Conservation (phyloP, 768 basidiomycete genomes). For the Trametes punicea region DNA sequence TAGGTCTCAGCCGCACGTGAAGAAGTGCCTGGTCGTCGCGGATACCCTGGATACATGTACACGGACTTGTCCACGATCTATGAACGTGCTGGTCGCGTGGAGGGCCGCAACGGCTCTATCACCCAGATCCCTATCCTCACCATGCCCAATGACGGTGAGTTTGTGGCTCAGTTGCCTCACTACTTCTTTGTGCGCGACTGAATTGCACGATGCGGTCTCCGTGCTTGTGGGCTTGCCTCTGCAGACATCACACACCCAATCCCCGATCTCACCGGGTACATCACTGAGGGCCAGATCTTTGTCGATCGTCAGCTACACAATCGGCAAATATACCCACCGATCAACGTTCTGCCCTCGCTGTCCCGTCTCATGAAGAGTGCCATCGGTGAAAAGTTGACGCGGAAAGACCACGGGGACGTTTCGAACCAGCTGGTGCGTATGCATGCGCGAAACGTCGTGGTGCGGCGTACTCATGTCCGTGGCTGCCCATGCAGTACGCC, state of each 20-base stretch:
- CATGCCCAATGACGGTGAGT: constrained; percentile 97
- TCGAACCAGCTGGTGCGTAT: constrained; percentile 91
- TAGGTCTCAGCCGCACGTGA: constrained; percentile 97
- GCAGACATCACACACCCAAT: constrained; percentile 99
- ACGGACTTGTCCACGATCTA: constrained; percentile 99
- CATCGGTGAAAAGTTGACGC: constrained; percentile 94
- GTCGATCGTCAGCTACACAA: constrained; percentile 98
- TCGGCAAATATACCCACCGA: constrained; percentile 96
- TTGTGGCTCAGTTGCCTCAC: not conserved
- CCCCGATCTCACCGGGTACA: constrained; percentile 98
- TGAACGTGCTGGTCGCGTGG: constrained; percentile 96
- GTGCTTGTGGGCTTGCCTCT: constrained; percentile 3
- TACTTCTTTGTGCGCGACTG: not conserved
- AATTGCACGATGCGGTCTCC: not conserved
- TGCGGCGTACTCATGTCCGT: constrained; percentile 1
- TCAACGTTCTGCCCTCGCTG: constrained; percentile 97
- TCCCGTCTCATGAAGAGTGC: constrained; percentile 99
- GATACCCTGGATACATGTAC: constrained; percentile 98
- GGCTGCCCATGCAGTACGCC: constrained; percentile 62
- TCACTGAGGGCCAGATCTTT: constrained; percentile 98
- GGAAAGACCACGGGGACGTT: constrained; percentile 98
- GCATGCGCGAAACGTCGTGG: not conserved
- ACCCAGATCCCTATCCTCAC: constrained; percentile 99
- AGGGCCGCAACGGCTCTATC: constrained; percentile 98
- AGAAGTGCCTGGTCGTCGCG: constrained; percentile 98